Percentiles rank a stretch among this genome's conserved stretches.
Conservation (phyloP, 805 yeast genomes). For the Candida coquimbonensis region DNA sequence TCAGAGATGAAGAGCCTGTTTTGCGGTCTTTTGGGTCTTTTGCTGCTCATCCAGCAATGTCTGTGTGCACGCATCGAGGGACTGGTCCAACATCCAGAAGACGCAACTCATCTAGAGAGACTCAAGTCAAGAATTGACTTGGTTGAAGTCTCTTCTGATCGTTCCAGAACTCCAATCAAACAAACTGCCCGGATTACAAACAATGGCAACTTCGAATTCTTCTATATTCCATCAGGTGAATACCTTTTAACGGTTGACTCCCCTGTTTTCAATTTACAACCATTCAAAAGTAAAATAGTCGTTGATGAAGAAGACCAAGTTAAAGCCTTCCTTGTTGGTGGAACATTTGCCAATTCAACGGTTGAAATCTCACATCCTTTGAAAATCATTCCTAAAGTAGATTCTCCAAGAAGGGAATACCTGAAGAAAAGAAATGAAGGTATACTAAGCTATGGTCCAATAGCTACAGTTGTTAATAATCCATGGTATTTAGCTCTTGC, state of each 20-base stretch:
- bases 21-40: background rate
- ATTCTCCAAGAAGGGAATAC: constrained; percentile 28
- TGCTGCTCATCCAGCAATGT: background rate
- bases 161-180: background rate
- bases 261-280: constrained; percentile 16
- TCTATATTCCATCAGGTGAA: constrained; percentile 12
- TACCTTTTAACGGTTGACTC: constrained; percentile 15
- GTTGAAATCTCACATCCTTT: constrained; percentile 16
- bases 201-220: constrained; percentile 13
- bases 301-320: constrained; percentile 10
- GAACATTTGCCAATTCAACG: constrained; percentile 6
- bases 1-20: background rate
- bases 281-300: constrained; percentile 17
- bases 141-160: constrained; percentile 3
- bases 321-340: constrained; percentile 9
- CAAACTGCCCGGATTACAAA: constrained; percentile 6
- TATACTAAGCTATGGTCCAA: constrained; percentile 28
- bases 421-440: constrained; percentile 27
- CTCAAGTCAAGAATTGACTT: constrained; percentile 12
- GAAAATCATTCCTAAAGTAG: constrained; percentile 19
- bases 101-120: constrained; percentile 10
- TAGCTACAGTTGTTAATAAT: constrained; percentile 30
- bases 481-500: constrained; percentile 31
- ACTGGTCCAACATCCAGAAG: constrained; percentile 6
- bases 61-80: constrained; percentile 13